phyloP scores from a whole-genome alignment of 352 stramenopile species.

The Vaucheria bursata region DNA sequence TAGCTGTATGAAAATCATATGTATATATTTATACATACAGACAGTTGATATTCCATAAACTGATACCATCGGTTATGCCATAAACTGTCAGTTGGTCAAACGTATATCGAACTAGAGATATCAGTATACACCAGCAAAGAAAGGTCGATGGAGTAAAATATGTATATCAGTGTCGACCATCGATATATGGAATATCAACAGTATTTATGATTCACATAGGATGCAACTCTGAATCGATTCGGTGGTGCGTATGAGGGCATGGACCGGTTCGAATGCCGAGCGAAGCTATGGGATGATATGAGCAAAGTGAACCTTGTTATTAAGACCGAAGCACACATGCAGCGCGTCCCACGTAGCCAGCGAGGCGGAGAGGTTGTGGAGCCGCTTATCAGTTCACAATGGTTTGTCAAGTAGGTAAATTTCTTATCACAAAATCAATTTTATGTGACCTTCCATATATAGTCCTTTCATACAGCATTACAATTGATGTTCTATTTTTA shows the following conservation, averaged over 20 bases:
- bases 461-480: too few relatives aligned
- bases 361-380: constrained; percentile 94
- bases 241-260: constrained; percentile 67
- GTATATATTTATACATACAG: background rate
- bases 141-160: too few relatives aligned
- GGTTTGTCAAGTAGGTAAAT: constrained; percentile 75
- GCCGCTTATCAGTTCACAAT: constrained; percentile 90
- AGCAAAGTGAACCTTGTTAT: constrained; percentile 59
- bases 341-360: constrained; percentile 80
- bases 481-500: too few relatives aligned
- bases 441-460: too few relatives aligned
- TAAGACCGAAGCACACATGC: constrained; percentile 58
- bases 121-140: too few relatives aligned
- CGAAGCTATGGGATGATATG: constrained; percentile 79
- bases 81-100: background rate
- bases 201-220: constrained; percentile 36
- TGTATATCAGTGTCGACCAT: too few relatives aligned
- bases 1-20: too few relatives aligned
- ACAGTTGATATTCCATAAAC: background rate
- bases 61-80: background rate
- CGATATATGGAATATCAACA: too few relatives aligned
- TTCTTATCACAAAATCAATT: too few relatives aligned
- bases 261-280: constrained; percentile 83
- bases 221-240: constrained; percentile 62
- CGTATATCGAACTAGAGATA: too few relatives aligned